Base-by-base conservation (phyloP, 2,329 filamentous ascomycete species). In the Penicillium aurantiogriseum region DNA sequence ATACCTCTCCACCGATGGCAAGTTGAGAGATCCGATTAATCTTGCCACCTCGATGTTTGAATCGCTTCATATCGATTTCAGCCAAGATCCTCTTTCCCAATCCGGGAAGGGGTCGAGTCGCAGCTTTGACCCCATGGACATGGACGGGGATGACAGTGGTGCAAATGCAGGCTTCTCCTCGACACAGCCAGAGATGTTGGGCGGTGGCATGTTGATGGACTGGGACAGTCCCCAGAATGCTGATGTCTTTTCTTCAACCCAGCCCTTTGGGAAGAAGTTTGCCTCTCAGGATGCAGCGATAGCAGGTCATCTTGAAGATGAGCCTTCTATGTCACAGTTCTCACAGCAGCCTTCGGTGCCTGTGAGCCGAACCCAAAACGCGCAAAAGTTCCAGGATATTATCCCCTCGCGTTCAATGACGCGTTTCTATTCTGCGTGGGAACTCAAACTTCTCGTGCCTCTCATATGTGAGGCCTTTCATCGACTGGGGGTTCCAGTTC, bases 11-110 rank as follows among this genome's bases (percentile, higher is more conserved):
- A 70, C 83, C 0, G 88, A 92, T 59, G 93, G 93, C 64, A 85
- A 82, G 62, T 83, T 92, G 35, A 84, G 84, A 11, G 91, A 97
- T 67, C 90, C 91, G 1, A 80, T 97, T 60, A 85, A 86, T 54
- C 81, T 99, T 46, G 94, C 94, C n/a, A 96, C 94, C 0, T 87
- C 91, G 70, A 96, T 99, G 91, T 87, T 99, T 54, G 91, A 96
- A 71, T 89, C 87, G 54, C 84, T 99, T 17, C 89, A 86, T 62
- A 96, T 99, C 71, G 90, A 97, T 74, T 92, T 97, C 70, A 87
- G 82, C 52, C 84, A 89, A 66, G 80, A 85, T 58, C 86, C 88
- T 1, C 79, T 84, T 5, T 78, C 82, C 13, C 81, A 74, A 33
- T 76, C 72, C 9, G 68, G 69, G 62, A 67, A 66, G 36, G 58